Evolutionary conservation across 1,284 basidiomycete genomes (phyloP).

Genomic region (Chalciporus sp.): DNA sequence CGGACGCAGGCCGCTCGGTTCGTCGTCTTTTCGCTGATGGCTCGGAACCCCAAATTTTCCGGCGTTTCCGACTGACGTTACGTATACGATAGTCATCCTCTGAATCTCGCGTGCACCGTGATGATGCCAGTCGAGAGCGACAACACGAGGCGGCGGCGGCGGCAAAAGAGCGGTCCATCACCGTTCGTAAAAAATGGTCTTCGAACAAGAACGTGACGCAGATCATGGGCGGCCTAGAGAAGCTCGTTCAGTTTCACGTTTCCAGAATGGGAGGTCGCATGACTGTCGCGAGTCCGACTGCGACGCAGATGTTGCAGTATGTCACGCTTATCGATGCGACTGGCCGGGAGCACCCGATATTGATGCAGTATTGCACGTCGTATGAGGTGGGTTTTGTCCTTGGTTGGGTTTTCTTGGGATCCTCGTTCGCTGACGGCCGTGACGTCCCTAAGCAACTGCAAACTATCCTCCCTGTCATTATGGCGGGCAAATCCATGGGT

Average conservation of each 20-base stretch:
- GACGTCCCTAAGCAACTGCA: constrained; percentile 23
- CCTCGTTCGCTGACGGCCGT: not conserved
- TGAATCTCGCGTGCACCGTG: not conserved
- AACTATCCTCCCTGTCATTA: constrained; percentile 17
- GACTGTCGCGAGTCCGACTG: constrained; percentile 19
- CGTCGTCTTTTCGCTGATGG: constrained; percentile 2
- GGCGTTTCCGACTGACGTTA: not conserved
- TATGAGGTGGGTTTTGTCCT: constrained; percentile 21
- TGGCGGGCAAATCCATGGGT: constrained; percentile 21
- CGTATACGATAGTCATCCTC: not conserved
- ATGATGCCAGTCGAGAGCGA: not conserved
- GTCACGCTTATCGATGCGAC: constrained; percentile 30
- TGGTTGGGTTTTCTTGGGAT: too few species aligned
- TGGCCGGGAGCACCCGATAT: constrained; percentile 27
- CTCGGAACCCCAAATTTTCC: not conserved
- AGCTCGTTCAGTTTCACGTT: constrained; percentile 24
- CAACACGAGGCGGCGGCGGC: constrained; percentile 19
- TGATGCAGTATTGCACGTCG: constrained; percentile 28
- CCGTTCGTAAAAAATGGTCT: constrained; percentile 2
- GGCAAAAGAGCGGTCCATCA: constrained; percentile 14
- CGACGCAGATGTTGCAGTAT: constrained; percentile 22
- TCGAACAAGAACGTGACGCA: constrained; percentile 19
- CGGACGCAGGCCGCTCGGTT: constrained; percentile 11
- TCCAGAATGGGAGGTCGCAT: constrained; percentile 15
- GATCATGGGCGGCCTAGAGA: constrained; percentile 22